phyloP scores from a whole-genome alignment of 2,329 filamentous ascomycete genomes.

The Fusarium nelsonii region DNA sequence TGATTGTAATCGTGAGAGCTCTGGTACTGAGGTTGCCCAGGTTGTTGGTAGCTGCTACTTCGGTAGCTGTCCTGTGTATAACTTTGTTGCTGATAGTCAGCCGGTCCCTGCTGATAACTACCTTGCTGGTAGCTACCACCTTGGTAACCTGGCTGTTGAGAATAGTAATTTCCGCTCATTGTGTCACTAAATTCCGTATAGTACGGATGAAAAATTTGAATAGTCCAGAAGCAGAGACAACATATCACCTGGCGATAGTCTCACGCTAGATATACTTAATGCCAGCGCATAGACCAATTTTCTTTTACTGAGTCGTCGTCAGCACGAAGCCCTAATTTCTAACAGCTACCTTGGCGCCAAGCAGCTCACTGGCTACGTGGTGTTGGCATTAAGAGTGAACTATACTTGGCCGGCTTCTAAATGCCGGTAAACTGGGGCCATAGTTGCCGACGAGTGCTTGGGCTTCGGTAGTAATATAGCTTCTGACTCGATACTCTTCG shows the following conservation, averaged over 20 bases:
- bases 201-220: background rate
- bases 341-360: conserved; percentile 1
- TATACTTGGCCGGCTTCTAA: background rate
- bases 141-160: background rate
- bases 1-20: background rate
- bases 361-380: background rate
- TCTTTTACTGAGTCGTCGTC: background rate
- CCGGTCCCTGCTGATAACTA: background rate
- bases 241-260: no score
- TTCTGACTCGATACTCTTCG: background rate
- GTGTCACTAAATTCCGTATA: background rate
- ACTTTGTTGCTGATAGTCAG: background rate
- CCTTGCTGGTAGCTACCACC: background rate
- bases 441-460: background rate
- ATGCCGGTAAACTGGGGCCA: background rate
- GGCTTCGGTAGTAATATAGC: no score
- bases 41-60: background rate
- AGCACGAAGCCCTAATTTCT: background rate
- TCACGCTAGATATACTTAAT: background rate
- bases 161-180: background rate
- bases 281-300: background rate
- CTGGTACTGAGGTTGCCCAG: background rate
- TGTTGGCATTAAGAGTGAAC: background rate
- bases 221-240: background rate
- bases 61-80: background rate